Evolutionary conservation across 2,329 filamentous ascomycete species (phyloP).

Genomic region (Colletotrichum lindemuthianum): DNA sequence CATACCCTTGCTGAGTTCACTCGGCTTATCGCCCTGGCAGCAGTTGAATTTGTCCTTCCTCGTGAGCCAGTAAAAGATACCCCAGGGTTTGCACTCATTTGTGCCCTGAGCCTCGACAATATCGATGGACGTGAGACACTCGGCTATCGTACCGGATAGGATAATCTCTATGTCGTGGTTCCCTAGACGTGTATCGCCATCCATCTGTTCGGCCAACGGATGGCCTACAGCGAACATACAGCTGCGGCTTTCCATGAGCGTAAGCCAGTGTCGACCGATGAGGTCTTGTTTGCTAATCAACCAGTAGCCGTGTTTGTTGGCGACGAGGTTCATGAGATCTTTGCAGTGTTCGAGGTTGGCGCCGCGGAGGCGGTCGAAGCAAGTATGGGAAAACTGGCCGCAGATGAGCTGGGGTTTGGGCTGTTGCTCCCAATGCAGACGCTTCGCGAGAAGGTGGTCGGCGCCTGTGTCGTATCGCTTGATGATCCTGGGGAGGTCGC

Average conservation of each 20-base stretch:
- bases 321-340: background rate
- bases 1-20: background rate
- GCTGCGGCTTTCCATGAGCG: conserved; percentile 3
- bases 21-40: conserved; percentile 6
- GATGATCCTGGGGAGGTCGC: background rate
- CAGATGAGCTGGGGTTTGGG: background rate
- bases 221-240: conserved; percentile 18
- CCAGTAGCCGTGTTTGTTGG: conserved; percentile 1
- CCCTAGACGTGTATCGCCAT: conserved; percentile 1
- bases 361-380: conserved; percentile 12
- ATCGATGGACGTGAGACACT: background rate
- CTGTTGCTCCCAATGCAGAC: background rate
- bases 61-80: conserved; percentile 14
- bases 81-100: conserved; percentile 5
- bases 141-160: background rate
- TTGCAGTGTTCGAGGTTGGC: conserved; percentile 7
- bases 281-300: conserved; percentile 5
- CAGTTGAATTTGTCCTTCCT: conserved; percentile 15
- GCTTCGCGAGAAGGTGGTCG: conserved; percentile 3
- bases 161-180: conserved; percentile 9
- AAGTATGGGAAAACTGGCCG: background rate
- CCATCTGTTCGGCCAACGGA: background rate
- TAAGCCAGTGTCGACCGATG: conserved; percentile 8
- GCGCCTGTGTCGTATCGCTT: background rate
- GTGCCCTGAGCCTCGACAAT: conserved; percentile 14